Conservation (phyloP, 169 alveolate genomes). For the Eimeria brunetti region DNA sequence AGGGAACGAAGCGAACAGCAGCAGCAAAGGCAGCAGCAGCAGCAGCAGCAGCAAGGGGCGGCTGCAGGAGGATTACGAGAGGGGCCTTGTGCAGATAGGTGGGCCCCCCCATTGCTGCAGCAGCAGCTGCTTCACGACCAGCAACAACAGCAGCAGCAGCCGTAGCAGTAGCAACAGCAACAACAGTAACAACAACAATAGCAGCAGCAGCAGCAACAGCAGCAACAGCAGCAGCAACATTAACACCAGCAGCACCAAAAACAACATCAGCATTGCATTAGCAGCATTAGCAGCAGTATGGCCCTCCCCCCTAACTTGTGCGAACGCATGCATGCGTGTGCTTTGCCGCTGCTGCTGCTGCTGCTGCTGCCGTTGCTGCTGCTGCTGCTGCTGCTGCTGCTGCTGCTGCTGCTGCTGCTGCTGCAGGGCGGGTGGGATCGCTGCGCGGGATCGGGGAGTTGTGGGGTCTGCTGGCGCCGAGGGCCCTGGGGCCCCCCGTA, state of each 20-base stretch:
- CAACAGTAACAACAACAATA: not conserved
- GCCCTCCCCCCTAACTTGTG: too few species aligned
- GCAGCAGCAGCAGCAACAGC: slow-evolving; percentile 5
- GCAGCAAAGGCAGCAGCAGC: slow-evolving; percentile 43
- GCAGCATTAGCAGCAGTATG: not conserved
- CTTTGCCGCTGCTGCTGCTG: not conserved
- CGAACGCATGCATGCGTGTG: too few species aligned
- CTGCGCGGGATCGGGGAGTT: not conserved
- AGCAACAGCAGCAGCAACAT: not conserved
- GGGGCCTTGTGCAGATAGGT: slow-evolving; percentile 72
- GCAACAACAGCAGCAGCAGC: not conserved
- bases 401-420: not conserved
- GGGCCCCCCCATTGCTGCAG: not conserved
- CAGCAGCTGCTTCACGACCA: not conserved
- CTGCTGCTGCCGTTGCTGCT: not conserved
- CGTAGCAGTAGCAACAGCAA: not conserved
- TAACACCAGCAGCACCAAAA: not conserved
- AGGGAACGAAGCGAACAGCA: slow-evolving; percentile 43
- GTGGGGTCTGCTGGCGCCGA: slow-evolving; percentile 9
- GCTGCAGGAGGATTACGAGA: slow-evolving; percentile 67
- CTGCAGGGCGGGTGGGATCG: slow-evolving; percentile 35
- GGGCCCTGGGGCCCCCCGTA: slow-evolving; percentile 58
- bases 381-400: not conserved
- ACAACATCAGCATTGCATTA: not conserved
- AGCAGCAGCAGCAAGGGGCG: slow-evolving; percentile 54